These are phyloP conservation scores for Solanum pimpinellifolium DNA, from an alignment of 257 asterid species.

Conservation along the genomic window DNA sequence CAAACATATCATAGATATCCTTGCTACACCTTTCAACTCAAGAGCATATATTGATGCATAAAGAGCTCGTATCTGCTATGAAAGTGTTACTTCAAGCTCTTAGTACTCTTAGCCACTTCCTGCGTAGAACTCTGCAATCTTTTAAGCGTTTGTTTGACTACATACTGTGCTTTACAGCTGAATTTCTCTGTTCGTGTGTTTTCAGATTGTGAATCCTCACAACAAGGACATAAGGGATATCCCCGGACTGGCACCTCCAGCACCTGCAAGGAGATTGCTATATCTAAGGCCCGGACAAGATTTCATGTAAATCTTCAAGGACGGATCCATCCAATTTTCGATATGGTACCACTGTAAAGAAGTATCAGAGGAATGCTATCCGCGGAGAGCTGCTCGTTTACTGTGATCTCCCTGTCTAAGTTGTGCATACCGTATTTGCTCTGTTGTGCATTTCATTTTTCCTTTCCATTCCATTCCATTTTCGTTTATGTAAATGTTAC, in stretches of 20 bases:
- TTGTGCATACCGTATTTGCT: conserved; percentile 11
- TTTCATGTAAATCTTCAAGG: conserved; percentile 10
- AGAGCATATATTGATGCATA: background rate
- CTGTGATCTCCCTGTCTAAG: background rate
- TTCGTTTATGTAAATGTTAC: background rate
- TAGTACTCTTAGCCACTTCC: background rate
- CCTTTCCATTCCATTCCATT: background rate
- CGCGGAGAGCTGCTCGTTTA: background rate
- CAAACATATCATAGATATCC: background rate
- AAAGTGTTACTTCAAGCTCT: background rate
- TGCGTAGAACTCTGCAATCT: background rate
- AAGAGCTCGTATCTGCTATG: background rate
- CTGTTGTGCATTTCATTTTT: background rate
- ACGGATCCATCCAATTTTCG: background rate
- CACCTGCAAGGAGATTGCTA: conserved; percentile 82
- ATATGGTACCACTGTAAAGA: background rate
- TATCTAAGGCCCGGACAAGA: conserved; percentile 24
- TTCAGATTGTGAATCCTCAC: conserved; percentile 76
- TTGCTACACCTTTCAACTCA: background rate
- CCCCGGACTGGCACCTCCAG: conserved; percentile 98
- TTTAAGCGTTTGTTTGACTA: background rate
- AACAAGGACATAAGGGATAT: conserved; percentile 76
- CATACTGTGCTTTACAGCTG: background rate
- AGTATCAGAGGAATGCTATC: conserved; percentile 2
- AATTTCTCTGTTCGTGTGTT: background rate